Evolutionary conservation across 2,329 filamentous ascomycete genomes (phyloP).

Genomic region (Sarocladium kiliense): DNA sequence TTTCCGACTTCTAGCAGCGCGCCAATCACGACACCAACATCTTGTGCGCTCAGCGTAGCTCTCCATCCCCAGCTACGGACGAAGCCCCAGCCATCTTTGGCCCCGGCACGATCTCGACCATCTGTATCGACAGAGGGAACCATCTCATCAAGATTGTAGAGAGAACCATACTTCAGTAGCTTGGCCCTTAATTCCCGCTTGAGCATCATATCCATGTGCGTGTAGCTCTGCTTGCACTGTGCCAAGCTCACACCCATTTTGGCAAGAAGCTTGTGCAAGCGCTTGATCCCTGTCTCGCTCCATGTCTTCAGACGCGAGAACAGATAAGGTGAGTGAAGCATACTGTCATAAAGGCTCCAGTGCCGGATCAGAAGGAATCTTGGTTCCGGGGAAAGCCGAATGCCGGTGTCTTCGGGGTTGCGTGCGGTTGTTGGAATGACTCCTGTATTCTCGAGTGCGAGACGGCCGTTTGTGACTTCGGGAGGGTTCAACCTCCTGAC

Average conservation of each 20-base stretch:
- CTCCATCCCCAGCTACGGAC: slow-evolving; percentile 98
- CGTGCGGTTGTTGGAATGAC: slow-evolving; percentile 84
- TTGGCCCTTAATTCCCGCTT: slow-evolving; percentile 83
- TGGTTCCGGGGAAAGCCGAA: slow-evolving; percentile 88
- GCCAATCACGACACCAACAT: slow-evolving; percentile 88
- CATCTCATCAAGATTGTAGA: slow-evolving; percentile 91
- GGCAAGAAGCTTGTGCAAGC: slow-evolving; percentile 87
- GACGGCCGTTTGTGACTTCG: slow-evolving; percentile 55
- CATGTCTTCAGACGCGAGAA: slow-evolving; percentile 90
- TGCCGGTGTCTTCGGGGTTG: slow-evolving; percentile 86
- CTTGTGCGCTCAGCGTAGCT: slow-evolving; percentile 85
- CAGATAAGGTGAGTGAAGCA: slow-evolving; percentile 94
- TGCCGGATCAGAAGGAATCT: slow-evolving; percentile 89
- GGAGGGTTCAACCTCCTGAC: slow-evolving; percentile 88
- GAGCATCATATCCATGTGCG: slow-evolving; percentile 97
- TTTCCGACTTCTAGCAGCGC: slow-evolving; percentile 89
- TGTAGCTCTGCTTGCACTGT: slow-evolving; percentile 93
- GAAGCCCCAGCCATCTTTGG: slow-evolving; percentile 93
- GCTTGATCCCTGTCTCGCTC: slow-evolving; percentile 83
- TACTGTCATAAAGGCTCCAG: slow-evolving; percentile 97
- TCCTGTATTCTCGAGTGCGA: slow-evolving; percentile 63
- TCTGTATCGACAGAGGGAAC: slow-evolving; percentile 75
- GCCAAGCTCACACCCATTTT: slow-evolving; percentile 96
- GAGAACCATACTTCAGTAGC: slow-evolving; percentile 82
- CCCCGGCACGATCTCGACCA: slow-evolving; percentile 61